phyloP scores from a whole-genome alignment of 257 asterid species.

The Fraxinus anomala region DNA sequence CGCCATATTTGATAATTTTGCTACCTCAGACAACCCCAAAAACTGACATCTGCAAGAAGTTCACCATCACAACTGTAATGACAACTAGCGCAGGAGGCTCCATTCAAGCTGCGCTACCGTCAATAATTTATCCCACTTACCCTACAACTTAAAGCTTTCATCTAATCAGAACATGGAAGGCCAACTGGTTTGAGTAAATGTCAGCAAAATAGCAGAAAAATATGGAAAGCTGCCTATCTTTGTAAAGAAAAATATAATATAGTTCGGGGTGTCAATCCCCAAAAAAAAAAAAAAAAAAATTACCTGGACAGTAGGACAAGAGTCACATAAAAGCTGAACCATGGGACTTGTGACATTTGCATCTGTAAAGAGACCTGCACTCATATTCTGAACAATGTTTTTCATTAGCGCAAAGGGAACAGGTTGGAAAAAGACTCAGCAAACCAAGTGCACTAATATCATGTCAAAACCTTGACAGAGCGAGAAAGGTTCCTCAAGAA shows the following conservation, averaged over 20 bases:
- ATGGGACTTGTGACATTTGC: constrained; percentile 57
- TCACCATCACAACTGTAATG: constrained; percentile 14
- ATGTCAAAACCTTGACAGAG: constrained; percentile 74
- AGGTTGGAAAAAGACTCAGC: constrained; percentile 12
- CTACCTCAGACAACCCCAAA: constrained; percentile 11
- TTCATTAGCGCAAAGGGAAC: constrained; percentile 36
- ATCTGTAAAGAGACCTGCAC: constrained; percentile 84
- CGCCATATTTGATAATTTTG: constrained; percentile 8
- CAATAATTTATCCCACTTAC: constrained; percentile 29
- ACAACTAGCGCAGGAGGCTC: constrained; percentile 25
- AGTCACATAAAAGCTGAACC: constrained; percentile 74
- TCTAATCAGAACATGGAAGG: constrained; percentile 23
- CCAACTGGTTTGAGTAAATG: background rate
- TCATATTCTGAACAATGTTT: constrained; percentile 60
- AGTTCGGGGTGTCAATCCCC: constrained; percentile 8
- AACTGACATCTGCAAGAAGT: background rate
- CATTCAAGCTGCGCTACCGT: constrained; percentile 24
- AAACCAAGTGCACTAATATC: constrained; percentile 20
- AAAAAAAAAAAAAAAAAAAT: constrained; percentile 7
- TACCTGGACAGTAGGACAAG: constrained; percentile 70
- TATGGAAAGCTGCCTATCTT: constrained; percentile 14
- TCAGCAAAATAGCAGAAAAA: constrained; percentile 14
- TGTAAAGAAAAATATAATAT: constrained; percentile 10
- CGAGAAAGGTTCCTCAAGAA: constrained; percentile 84
- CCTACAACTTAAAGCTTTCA: constrained; percentile 25